Conservation (phyloP, 2,329 filamentous ascomycete genomes). For the Knoxdaviesia proteae region DNA sequence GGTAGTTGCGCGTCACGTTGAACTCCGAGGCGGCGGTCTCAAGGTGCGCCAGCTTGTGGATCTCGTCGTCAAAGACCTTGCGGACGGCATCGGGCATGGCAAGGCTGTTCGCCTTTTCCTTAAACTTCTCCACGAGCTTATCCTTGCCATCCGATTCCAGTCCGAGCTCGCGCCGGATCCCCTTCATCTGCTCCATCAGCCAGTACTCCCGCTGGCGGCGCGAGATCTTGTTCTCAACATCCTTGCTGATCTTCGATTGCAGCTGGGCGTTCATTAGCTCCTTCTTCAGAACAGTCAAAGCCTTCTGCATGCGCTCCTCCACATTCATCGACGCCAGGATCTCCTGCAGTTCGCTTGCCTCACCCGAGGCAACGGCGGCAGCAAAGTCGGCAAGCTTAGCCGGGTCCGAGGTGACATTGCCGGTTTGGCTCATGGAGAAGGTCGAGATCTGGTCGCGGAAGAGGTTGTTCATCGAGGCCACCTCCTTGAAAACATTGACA, state of each 20-base stretch:
- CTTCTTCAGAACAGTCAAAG: slow-evolving; percentile 83
- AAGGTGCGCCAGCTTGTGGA: slow-evolving; percentile 89
- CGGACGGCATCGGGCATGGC: slow-evolving; percentile 94
- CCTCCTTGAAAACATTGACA: slow-evolving; percentile 96
- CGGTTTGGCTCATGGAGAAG: slow-evolving; percentile 86
- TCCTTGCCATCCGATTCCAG: slow-evolving; percentile 97
- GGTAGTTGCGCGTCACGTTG: slow-evolving; percentile 93
- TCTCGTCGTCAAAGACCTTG: slow-evolving; percentile 94
- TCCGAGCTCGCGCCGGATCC: slow-evolving; percentile 82
- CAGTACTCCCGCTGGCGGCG: slow-evolving; percentile 96
- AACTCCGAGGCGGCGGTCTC: slow-evolving; percentile 95
- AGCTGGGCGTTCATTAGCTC: slow-evolving; percentile 96
- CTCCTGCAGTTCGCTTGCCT: slow-evolving; percentile 79
- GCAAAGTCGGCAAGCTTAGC: slow-evolving; percentile 93
- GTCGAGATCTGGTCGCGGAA: slow-evolving; percentile 96
- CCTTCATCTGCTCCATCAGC: slow-evolving; percentile 99
- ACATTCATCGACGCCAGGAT: slow-evolving; percentile 77
- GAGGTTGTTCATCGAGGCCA: slow-evolving; percentile 78
- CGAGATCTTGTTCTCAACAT: slow-evolving; percentile 92
- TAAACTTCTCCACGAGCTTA: slow-evolving; percentile 93
- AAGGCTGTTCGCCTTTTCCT: slow-evolving; percentile 78
- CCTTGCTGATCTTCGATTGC: slow-evolving; percentile 92
- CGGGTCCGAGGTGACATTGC: slow-evolving; percentile 87
- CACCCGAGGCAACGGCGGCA: slow-evolving; percentile 85
- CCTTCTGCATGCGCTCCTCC: slow-evolving; percentile 80